Evolutionary conservation across 805 yeast species (phyloP).

Genomic region (Naumovozyma castellii): DNA sequence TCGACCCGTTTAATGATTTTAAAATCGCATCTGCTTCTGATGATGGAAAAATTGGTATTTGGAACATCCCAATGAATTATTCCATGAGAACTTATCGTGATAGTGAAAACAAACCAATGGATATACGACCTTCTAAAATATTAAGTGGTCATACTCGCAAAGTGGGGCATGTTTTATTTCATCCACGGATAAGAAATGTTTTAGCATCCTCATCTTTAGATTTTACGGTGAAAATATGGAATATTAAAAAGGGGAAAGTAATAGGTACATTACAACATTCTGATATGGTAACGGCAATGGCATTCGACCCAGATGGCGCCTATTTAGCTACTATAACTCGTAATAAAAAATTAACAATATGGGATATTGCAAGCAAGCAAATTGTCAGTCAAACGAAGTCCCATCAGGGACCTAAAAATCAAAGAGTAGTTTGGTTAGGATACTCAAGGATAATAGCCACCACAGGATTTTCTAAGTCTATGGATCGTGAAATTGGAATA

Average conservation of each 20-base stretch:
- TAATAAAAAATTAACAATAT: conserved; percentile 80
- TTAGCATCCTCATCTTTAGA: conserved; percentile 88
- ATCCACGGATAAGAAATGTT: conserved; percentile 79
- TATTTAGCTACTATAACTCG: conserved; percentile 80
- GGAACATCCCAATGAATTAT: conserved; percentile 81
- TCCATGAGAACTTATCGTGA: conserved; percentile 54
- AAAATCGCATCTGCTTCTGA: conserved; percentile 73
- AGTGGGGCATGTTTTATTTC: conserved; percentile 85
- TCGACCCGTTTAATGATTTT: conserved; percentile 79
- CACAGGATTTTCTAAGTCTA: conserved; percentile 85
- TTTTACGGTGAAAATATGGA: conserved; percentile 87
- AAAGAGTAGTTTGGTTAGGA: conserved; percentile 87
- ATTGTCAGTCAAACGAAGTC: conserved; percentile 77
- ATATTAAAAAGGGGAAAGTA: conserved; percentile 64
- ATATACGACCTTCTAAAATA: conserved; percentile 59
- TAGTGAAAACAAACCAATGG: conserved; percentile 52
- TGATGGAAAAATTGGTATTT: conserved; percentile 70
- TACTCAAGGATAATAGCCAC: conserved; percentile 76
- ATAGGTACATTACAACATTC: conserved; percentile 70
- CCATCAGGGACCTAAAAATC: conserved; percentile 86
- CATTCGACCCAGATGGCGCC: conserved; percentile 85
- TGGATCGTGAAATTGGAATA: conserved; percentile 90
- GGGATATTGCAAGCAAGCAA: conserved; percentile 77
- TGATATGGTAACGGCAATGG: conserved; percentile 86
- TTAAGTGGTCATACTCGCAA: conserved; percentile 84